phyloP scores from a whole-genome alignment of 345 rosid genomes.

The Arabis hirsuta region DNA sequence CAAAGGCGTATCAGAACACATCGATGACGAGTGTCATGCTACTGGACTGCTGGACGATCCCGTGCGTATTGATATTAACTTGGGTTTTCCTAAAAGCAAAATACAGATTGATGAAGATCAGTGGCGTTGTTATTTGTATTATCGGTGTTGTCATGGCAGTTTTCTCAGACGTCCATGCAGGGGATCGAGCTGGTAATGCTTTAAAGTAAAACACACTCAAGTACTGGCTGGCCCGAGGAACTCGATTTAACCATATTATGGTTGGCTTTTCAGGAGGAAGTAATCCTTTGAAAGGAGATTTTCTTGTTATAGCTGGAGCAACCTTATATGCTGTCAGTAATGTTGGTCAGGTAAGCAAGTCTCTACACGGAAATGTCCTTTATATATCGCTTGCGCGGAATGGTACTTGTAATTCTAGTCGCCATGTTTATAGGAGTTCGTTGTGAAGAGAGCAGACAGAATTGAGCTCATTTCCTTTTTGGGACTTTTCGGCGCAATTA shows the following conservation, averaged over 20 bases:
- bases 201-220: neutral
- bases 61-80: conserved; percentile 82
- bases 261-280: conserved; percentile 57
- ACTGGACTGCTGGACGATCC: conserved; percentile 95
- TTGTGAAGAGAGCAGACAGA: conserved; percentile 81
- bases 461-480: conserved; percentile 81
- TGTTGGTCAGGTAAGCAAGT: conserved; percentile 70
- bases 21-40: conserved; percentile 91
- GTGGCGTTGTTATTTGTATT: conserved; percentile 80
- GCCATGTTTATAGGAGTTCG: conserved; percentile 58
- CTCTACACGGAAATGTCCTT: too few relatives aligned
- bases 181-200: conserved; percentile 66
- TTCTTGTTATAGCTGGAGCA: conserved; percentile 71
- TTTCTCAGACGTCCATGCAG: conserved; percentile 91
- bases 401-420: neutral
- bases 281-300: conserved; percentile 72
- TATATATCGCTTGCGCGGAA: neutral
- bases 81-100: conserved; percentile 78
- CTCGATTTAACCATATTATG: neutral
- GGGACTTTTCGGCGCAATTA: conserved; percentile 79
- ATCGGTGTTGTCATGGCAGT: conserved; percentile 78
- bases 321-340: conserved; percentile 71
- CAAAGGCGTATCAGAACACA: conserved; percentile 92
- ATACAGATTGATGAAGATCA: conserved; percentile 74
- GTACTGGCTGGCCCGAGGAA: neutral